phyloP scores from a whole-genome alignment of 2,329 filamentous ascomycete genomes.

The Lachnellula arida region DNA sequence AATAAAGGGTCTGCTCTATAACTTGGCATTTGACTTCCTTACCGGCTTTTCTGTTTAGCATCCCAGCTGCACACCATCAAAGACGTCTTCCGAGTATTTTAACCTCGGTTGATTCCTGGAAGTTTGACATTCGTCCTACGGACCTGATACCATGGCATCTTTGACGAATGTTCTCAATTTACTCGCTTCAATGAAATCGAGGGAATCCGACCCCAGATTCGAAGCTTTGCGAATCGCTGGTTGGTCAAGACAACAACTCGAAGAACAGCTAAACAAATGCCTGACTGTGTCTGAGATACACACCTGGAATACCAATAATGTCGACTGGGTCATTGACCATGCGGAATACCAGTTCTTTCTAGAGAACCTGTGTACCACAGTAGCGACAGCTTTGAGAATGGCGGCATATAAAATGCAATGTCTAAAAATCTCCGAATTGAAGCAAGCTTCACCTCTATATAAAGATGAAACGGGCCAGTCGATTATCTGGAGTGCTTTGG shows the following conservation, averaged over 20 bases:
- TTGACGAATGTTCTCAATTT: not conserved
- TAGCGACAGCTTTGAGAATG: not conserved
- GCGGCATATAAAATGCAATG: not conserved
- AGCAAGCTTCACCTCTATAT: not conserved
- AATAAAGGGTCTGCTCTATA: no score
- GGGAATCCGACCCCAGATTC: not conserved
- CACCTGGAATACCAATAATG: not conserved
- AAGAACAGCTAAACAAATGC: not conserved
- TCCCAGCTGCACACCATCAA: not conserved
- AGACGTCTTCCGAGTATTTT: not conserved
- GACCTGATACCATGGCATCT: not conserved
- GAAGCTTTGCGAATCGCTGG: not conserved
- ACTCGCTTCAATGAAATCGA: not conserved
- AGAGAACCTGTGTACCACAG: not conserved
- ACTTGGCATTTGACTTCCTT: not conserved
- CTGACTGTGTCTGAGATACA: not conserved
- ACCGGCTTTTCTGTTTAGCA: not conserved
- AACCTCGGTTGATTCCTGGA: not conserved
- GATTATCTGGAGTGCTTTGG: not conserved
- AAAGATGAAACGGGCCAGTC: not conserved
- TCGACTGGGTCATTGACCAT: not conserved
- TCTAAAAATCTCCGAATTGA: not conserved
- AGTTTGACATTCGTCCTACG: not conserved
- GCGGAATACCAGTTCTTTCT: not conserved
- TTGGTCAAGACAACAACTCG: not conserved